Conservation (phyloP, 805 yeast species). For the Saturnispora sanitii region DNA sequence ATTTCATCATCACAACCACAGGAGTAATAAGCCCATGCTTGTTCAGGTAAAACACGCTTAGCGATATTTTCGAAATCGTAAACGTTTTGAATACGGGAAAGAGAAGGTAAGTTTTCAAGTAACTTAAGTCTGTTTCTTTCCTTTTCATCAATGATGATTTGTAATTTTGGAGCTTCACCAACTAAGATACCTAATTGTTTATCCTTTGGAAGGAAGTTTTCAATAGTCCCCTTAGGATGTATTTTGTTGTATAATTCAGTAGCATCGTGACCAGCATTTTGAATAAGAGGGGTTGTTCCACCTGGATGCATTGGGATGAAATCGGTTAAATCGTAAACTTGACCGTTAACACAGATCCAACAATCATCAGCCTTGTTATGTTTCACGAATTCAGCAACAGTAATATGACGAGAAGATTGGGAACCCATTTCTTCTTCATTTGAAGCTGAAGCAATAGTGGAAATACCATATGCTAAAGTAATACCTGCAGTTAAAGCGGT, state of each 20-base stretch:
- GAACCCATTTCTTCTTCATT: constrained; percentile 9
- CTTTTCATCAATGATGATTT: constrained; percentile 29
- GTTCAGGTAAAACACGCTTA: constrained; percentile 58
- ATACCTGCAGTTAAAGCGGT: background rate
- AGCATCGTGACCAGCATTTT: constrained; percentile 43
- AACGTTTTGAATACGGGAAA: constrained; percentile 62
- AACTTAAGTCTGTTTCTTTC: constrained; percentile 35
- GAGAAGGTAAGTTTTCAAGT: constrained; percentile 52
- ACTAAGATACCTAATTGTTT: constrained; percentile 50
- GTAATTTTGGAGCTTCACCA: constrained; percentile 27
- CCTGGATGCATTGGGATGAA: constrained; percentile 40
- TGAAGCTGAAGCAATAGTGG: background rate
- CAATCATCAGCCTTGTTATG: constrained; percentile 57
- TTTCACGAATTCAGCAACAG: constrained; percentile 32
- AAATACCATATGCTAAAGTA: background rate
- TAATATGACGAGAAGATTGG: constrained; percentile 8
- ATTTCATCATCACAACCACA: constrained; percentile 91
- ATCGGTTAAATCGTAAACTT: constrained; percentile 69
- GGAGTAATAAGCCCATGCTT: constrained; percentile 89
- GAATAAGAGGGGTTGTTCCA: constrained; percentile 35
- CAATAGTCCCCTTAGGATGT: constrained; percentile 79
- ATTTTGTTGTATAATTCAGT: constrained; percentile 73
- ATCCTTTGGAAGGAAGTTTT: constrained; percentile 45
- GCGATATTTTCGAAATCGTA: constrained; percentile 87
- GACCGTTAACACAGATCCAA: constrained; percentile 80